Base-by-base conservation (phyloP, 495 filamentous ascomycete species). In the Ascobolus immersus region DNA sequence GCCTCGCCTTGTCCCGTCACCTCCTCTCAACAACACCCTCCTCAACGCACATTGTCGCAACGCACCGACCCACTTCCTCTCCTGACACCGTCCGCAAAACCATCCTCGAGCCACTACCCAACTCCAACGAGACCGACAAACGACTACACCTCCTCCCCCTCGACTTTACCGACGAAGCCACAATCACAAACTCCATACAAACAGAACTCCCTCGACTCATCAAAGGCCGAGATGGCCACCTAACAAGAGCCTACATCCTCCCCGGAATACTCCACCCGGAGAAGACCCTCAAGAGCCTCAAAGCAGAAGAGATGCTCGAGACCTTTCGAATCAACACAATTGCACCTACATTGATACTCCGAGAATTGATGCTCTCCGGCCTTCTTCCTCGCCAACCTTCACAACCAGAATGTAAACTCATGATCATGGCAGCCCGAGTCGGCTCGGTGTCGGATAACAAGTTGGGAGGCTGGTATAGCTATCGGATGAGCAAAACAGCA, bases 251-350 rank as follows among this genome's bases (percentile, higher is more conserved):
- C 7, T 65, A 81, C 38, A 62, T 63, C 28, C 47, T 81, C 2
- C 73, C 77, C 0, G 78, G 79, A 0, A 61, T 79, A 32, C 60
- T 89, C 1, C 58, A 68, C 45, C 69, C 77, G 0, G 79, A 89
- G 44, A 79, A 75, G 42, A 65, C 69, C 1, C 73, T 71, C 0
- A 39, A 50, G 0, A 66, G 73, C 35, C 59, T 90, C 29, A 48
- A 68, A 34, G 54, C 59, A 33, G 59, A 49, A 4, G 43, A 55
- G 20, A 65, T 73, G 1, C 52, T 71, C 11, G 50, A 66, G 7
- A 76, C 62, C 14, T 71, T 77, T 46, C 53, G 58, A 12, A 63
- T 72, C 23, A 89, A 86, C 40, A 53, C 69, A 0, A 57, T 89
- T 0, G 76, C 75, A 0, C 76, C 75, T 0, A 44, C 86, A 23